Evolutionary conservation across 2,329 filamentous ascomycete species (phyloP).

Genomic region (Leptographium lundbergii): DNA sequence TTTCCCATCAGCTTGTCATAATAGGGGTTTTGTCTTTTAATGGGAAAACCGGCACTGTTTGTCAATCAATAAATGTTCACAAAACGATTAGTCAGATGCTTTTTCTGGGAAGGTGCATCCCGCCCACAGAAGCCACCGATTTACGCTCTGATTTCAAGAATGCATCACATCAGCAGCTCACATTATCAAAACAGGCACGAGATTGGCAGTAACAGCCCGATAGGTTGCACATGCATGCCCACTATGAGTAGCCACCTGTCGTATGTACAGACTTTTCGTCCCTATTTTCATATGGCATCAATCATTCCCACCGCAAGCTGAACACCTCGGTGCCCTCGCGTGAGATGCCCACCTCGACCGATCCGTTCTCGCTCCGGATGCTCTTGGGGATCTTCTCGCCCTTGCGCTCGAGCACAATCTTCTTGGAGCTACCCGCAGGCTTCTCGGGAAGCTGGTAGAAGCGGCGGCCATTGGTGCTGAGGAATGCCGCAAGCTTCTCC

Average conservation of each 20-base stretch:
- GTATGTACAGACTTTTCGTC: background rate
- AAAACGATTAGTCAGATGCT: background rate
- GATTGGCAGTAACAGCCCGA: too few species aligned
- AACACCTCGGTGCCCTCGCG: conserved; percentile 28
- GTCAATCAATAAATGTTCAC: too few species aligned
- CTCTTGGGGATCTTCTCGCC: conserved; percentile 27
- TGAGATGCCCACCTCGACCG: conserved; percentile 30
- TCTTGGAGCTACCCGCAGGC: conserved; percentile 12
- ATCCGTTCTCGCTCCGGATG: conserved; percentile 24
- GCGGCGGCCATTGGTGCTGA: conserved; percentile 36
- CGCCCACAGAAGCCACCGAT: too few species aligned
- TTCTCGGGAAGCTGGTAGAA: conserved; percentile 36
- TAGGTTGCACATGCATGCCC: too few species aligned
- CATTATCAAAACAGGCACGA: too few species aligned
- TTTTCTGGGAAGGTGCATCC: background rate
- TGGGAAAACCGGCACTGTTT: too few species aligned
- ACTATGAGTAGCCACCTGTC: background rate
- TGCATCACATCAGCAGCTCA: too few species aligned
- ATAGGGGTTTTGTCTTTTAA: too few species aligned
- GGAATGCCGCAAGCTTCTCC: conserved; percentile 40
- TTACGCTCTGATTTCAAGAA: too few species aligned
- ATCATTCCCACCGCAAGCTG: conserved; percentile 23
- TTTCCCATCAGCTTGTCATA: too few species aligned
- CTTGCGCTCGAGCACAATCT: conserved; percentile 26
- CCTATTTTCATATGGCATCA: background rate